Conservation (phyloP, 2,329 filamentous ascomycete genomes). For the Colletotrichum zoysiae region DNA sequence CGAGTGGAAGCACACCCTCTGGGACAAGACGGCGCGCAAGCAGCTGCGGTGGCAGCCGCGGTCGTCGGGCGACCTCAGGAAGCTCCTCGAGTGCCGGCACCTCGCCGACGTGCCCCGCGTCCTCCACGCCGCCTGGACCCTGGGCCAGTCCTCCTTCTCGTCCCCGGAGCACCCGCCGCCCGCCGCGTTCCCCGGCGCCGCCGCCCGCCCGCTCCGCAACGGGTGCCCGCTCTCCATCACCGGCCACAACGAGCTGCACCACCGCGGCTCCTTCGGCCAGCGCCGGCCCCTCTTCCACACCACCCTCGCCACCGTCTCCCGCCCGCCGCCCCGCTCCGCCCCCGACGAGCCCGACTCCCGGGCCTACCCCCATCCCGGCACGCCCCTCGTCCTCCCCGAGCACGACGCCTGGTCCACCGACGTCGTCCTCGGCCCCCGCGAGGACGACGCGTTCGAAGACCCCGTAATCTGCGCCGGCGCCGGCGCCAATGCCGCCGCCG, state of each 20-base stretch:
- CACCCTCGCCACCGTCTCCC: constrained; percentile 32
- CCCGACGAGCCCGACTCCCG: constrained; percentile 34
- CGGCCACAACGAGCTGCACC: constrained; percentile 33
- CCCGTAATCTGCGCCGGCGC: background rate
- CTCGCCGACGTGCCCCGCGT: constrained; percentile 56
- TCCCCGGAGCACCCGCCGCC: constrained; percentile 42
- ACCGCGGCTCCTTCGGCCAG: constrained; percentile 33
- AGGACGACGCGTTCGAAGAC: constrained; percentile 26
- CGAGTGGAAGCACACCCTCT: constrained; percentile 60
- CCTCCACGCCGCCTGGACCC: constrained; percentile 59
- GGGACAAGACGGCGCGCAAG: constrained; percentile 58
- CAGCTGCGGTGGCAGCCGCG: constrained; percentile 56
- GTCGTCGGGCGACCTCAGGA: constrained; percentile 58
- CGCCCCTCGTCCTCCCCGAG: constrained; percentile 33
- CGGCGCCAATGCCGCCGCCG: background rate
- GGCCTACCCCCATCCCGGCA: constrained; percentile 35
- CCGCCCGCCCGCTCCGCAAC: constrained; percentile 41
- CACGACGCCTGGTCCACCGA: constrained; percentile 33
- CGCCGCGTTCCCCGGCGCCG: constrained; percentile 36
- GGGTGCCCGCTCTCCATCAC: constrained; percentile 40
- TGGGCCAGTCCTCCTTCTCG: constrained; percentile 57
- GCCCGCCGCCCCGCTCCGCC: constrained; percentile 27
- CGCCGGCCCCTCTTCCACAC: constrained; percentile 26
- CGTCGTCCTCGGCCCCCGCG: constrained; percentile 31
- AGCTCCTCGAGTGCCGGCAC: constrained; percentile 60